phyloP scores from a whole-genome alignment of 2,329 filamentous ascomycete species.

The Sarocladium kiliense region DNA sequence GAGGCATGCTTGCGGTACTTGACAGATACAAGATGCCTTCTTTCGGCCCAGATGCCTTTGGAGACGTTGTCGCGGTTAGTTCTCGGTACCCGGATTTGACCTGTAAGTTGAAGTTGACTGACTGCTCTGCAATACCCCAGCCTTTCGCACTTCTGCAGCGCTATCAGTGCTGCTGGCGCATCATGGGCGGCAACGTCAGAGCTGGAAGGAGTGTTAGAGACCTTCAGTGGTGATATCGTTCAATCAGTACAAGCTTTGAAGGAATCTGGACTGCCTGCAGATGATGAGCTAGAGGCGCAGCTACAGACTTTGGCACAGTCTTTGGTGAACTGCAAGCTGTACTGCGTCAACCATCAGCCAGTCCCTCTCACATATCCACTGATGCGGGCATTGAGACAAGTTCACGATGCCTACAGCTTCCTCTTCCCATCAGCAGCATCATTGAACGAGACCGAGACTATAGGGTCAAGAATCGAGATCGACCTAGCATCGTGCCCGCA shows the following conservation, averaged over 20 bases:
- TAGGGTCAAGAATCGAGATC: not conserved
- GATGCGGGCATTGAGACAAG: constrained; percentile 22
- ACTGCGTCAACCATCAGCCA: constrained; percentile 8
- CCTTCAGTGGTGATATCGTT: constrained; percentile 28
- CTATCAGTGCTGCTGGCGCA: constrained; percentile 13
- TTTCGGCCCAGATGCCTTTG: constrained; percentile 28
- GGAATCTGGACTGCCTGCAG: constrained; percentile 19
- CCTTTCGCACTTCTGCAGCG: constrained; percentile 11
- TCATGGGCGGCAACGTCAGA: constrained; percentile 10
- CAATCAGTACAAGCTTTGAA: constrained; percentile 32
- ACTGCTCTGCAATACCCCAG: no score
- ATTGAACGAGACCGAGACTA: not conserved
- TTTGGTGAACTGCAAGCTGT: constrained; percentile 18
- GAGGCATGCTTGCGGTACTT: constrained; percentile 21
- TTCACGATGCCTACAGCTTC: constrained; percentile 20
- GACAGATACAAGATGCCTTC: constrained; percentile 27
- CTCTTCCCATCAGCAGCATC: constrained; percentile 21
- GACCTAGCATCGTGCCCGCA: not conserved
- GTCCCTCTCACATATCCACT: constrained; percentile 15
- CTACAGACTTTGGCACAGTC: constrained; percentile 9
- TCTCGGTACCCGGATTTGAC: not conserved
- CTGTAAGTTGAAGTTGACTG: no score
- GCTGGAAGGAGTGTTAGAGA: constrained; percentile 15
- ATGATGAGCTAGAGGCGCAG: constrained; percentile 14
- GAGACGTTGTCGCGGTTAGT: constrained; percentile 26